Conservation (phyloP, 441 rosid species). For the Erodium moschatum region DNA sequence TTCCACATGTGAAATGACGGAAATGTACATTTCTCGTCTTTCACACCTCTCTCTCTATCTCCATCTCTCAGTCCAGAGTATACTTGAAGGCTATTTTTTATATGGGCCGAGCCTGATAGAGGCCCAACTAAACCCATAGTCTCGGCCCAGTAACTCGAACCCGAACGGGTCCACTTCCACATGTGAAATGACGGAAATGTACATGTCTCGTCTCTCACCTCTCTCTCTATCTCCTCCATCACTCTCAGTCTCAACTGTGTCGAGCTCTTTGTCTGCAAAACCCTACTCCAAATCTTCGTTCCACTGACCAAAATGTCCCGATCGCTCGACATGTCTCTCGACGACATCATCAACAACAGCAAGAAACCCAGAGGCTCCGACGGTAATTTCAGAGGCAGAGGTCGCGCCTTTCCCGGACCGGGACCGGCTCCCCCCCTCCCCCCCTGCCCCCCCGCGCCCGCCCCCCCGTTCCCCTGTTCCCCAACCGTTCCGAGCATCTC, state of each 20-base stretch:
- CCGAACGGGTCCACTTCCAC: neutral
- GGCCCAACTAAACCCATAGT: neutral
- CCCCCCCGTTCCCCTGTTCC: neutral
- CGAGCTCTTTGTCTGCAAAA: neutral
- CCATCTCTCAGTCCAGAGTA: neutral
- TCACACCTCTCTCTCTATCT: neutral
- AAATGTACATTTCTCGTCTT: neutral
- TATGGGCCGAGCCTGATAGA: neutral
- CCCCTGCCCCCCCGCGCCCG: too few relatives aligned
- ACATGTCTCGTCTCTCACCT: neutral
- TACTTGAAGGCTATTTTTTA: neutral
- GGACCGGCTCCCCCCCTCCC: slow-evolving; percentile 7
- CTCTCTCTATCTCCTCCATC: neutral
- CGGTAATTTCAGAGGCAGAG: slow-evolving; percentile 2
- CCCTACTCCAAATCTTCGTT: neutral
- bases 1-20: neutral
- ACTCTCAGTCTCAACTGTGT: neutral
- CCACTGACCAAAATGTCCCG: neutral
- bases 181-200: neutral
- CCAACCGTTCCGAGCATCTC: neutral
- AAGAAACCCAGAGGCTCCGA: neutral
- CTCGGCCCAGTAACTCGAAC: neutral
- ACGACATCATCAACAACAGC: slow-evolving; percentile 3
- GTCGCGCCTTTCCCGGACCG: neutral
- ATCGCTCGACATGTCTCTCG: slow-evolving; percentile 3